Conservation (phyloP, 441 rosid genomes). For the Aquilaria agallochum region DNA sequence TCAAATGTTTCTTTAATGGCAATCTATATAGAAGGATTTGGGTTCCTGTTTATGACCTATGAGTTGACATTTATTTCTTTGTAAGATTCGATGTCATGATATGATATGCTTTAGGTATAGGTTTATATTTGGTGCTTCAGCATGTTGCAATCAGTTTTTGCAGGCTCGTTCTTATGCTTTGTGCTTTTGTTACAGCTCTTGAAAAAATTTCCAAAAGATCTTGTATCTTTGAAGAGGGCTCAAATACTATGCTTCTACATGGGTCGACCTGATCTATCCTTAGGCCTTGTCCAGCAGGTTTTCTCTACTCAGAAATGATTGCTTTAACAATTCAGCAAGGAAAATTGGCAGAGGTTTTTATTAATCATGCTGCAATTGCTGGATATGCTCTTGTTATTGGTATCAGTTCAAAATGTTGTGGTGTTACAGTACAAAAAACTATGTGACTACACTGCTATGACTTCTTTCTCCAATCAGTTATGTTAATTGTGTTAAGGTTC, state of each 20-base stretch:
- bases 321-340: not conserved
- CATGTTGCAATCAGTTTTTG: no score
- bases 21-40: no score
- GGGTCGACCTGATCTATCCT: constrained; percentile 62
- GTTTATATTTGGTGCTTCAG: no score
- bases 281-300: constrained; percentile 70
- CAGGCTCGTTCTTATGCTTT: not conserved
- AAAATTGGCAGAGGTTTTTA: not conserved
- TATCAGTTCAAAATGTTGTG: not conserved
- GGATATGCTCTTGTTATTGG: not conserved
- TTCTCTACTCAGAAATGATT: constrained; percentile 14
- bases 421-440: not conserved
- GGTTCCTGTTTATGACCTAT: no score
- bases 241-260: constrained; percentile 72
- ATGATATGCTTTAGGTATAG: no score
- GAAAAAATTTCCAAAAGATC: constrained; percentile 65
- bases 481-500: not conserved
- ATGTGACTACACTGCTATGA: not conserved
- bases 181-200: constrained; percentile 50
- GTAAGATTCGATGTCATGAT: no score
- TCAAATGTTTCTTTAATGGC: no score
- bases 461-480: not conserved
- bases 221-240: constrained; percentile 69
- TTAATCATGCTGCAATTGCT: not conserved
- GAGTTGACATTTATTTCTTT: no score